Conservation (phyloP, 306 rosid genomes). For the Mimosa pudica region DNA sequence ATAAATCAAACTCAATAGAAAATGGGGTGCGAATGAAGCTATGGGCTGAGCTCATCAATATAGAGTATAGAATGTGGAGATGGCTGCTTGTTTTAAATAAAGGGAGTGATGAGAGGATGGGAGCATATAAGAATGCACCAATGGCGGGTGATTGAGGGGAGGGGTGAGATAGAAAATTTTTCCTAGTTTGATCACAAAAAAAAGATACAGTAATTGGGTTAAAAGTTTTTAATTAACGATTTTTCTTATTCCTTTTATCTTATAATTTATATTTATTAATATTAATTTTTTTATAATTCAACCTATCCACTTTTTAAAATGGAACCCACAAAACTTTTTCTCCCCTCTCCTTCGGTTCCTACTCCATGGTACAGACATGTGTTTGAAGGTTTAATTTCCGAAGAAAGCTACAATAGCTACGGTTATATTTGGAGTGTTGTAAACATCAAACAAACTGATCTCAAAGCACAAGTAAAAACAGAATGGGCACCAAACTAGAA, state of each 20-base stretch:
- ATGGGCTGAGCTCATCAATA: constrained; percentile 1
- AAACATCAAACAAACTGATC: constrained; percentile 26
- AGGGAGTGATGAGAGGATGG: constrained; percentile 16
- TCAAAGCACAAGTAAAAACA: constrained; percentile 48
- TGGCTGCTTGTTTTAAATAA: too few species aligned
- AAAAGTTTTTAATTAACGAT: too few species aligned
- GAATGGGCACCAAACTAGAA: constrained; percentile 29
- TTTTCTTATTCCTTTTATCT: too few species aligned
- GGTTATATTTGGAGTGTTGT: constrained; percentile 31
- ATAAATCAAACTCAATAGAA: neutral
- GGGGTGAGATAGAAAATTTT: too few species aligned
- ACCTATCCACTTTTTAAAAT: too few species aligned
- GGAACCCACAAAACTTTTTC: too few species aligned
- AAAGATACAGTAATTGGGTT: too few species aligned
- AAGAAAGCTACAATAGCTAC: constrained; percentile 29
- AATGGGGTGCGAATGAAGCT: constrained; percentile 20
- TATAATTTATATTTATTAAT: too few species aligned
- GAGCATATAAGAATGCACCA: constrained; percentile 30
- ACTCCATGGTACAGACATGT: constrained; percentile 31
- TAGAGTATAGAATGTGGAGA: constrained; percentile 3
- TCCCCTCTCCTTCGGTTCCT: too few species aligned
- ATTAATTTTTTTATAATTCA: too few species aligned
- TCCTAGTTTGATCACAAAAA: too few species aligned
- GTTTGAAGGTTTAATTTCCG: constrained; percentile 38
- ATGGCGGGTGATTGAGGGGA: constrained; percentile 38